Base-by-base conservation (phyloP, 225 moss, liverwort and hornwort genomes). In the Neckera pumila region DNA sequence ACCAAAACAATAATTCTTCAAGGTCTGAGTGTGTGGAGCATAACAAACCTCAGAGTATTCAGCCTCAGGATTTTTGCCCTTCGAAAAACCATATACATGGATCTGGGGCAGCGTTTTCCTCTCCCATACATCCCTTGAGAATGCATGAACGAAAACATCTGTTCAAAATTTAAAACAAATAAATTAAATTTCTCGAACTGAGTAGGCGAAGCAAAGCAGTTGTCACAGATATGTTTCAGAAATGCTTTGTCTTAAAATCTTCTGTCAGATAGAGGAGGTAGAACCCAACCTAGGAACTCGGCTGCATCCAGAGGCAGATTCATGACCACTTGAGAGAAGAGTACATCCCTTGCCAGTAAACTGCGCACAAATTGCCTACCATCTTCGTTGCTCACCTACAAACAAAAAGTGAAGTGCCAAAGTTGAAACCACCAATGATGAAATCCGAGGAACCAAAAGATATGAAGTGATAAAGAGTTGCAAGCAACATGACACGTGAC, bases 261-360 rank as follows among this genome's bases (percentile, higher is more conserved):
- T 53, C n/a, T 10, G 36, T 76, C 60, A 87, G 31, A 25, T 65
- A 64, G 31, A 79, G 83, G 85, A 53, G 84, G 77, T 79, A 79
- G n/a, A 88, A 57, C 64, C 47, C n/a, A 70, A 97, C 97, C 97
- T 75, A 98, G 91, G 62, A 96, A 94, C 59, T 98, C 95, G 33
- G 92, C 94, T 90, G 93, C 90, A 69, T 93, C 93, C 38, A 92
- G 78, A 62, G 98, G 98, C 87, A 97, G 92, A 85, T 95, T 97
- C 97, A 98, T 97, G 86, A 97, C 90, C 86, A 97, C 90, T 91
- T 97, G 97, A 61, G 98, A 95, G 56, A 97, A 86, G 27, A 86
- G 89, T 84, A 94, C 86, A 53, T 91, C 86, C 54, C 89, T 82
- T 77, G 88, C 79, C 88, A 97, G 78, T 76, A 98, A 71, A 31